Percentiles rank a stretch among this genome's conserved stretches.
phyloP scores from a whole-genome alignment of 2,329 filamentous ascomycete genomes.

The Sporothrix curviconia region DNA sequence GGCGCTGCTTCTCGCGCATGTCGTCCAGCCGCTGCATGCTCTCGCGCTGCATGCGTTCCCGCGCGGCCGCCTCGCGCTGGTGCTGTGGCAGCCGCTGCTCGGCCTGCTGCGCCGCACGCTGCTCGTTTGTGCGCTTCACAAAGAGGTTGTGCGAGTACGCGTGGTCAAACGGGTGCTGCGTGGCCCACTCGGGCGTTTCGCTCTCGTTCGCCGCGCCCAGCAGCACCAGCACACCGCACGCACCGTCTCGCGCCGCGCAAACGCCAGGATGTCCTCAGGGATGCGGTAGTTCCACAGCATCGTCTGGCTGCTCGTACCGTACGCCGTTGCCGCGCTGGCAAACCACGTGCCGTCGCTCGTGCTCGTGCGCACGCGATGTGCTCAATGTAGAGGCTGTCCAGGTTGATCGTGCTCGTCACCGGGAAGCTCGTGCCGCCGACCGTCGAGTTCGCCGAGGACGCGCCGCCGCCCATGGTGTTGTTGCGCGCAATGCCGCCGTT shows the following conservation, averaged over 20 bases:
- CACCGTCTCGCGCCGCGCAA: constrained; percentile 46
- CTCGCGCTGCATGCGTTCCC: constrained; percentile 37
- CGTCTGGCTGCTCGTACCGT: constrained; percentile 47
- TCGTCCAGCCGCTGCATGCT: constrained; percentile 40
- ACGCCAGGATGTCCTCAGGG: constrained; percentile 43
- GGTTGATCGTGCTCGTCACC: constrained; percentile 22
- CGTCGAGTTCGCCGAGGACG: background rate
- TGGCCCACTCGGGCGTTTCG: constrained; percentile 50
- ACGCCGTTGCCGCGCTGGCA: constrained; percentile 48
- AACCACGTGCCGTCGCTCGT: constrained; percentile 47
- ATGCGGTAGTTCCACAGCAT: constrained; percentile 57
- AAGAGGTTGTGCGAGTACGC: constrained; percentile 33
- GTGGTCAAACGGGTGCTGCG: constrained; percentile 31
- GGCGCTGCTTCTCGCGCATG: constrained; percentile 36
- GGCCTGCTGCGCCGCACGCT: constrained; percentile 34
- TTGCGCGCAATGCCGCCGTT: constrained; percentile 12
- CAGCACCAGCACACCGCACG: constrained; percentile 54
- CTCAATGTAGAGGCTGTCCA: constrained; percentile 39
- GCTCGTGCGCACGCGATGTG: constrained; percentile 34
- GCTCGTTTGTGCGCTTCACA: constrained; percentile 33
- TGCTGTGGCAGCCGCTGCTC: constrained; percentile 39
- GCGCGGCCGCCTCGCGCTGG: constrained; percentile 35
- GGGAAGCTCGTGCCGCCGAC: background rate
- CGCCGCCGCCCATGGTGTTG: constrained; percentile 17
- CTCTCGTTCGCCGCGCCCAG: constrained; percentile 43